These are phyloP conservation scores for Tolypocladium album DNA, from an alignment of 2,329 filamentous ascomycete genomes.

Conservation along the genomic window DNA sequence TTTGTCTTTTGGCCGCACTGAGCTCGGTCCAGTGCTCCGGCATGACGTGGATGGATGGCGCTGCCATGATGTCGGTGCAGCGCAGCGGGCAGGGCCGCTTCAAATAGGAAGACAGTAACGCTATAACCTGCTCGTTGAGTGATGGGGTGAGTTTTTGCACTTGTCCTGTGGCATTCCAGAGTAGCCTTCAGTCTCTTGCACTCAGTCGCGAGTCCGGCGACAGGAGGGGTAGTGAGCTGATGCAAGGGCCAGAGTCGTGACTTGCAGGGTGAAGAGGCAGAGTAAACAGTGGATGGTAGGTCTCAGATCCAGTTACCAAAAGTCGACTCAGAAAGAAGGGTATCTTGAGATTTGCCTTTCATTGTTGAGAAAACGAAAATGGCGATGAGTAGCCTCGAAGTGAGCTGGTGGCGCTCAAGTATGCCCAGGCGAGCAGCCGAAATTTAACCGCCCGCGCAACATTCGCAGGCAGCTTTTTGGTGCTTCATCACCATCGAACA, in stretches of 20 bases:
- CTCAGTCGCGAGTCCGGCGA: not conserved
- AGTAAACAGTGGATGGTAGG: not conserved
- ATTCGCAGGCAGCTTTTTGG: not conserved
- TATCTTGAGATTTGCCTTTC: not conserved
- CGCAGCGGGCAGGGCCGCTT: not conserved
- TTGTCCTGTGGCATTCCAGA: not conserved
- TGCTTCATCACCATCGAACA: not conserved
- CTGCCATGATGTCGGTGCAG: conserved; percentile 9
- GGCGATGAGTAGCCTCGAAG: not conserved
- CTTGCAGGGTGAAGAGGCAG: not conserved
- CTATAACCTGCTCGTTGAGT: not conserved
- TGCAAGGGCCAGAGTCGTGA: no score
- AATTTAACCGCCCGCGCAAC: not conserved
- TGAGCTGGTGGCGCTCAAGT: not conserved
- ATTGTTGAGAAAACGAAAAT: not conserved
- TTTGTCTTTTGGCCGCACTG: conserved; percentile 18
- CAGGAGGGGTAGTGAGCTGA: not conserved
- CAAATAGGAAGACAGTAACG: not conserved
- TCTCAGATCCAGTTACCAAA: no score
- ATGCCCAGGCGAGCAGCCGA: not conserved
- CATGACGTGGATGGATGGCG: conserved; percentile 14
- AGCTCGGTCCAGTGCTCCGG: conserved; percentile 30
- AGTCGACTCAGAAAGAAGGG: not conserved
- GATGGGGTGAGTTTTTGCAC: not conserved
- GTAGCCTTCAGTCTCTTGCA: not conserved